phyloP scores from a whole-genome alignment of 208 protist genomes.

The Wallacemonas collosoma region DNA sequence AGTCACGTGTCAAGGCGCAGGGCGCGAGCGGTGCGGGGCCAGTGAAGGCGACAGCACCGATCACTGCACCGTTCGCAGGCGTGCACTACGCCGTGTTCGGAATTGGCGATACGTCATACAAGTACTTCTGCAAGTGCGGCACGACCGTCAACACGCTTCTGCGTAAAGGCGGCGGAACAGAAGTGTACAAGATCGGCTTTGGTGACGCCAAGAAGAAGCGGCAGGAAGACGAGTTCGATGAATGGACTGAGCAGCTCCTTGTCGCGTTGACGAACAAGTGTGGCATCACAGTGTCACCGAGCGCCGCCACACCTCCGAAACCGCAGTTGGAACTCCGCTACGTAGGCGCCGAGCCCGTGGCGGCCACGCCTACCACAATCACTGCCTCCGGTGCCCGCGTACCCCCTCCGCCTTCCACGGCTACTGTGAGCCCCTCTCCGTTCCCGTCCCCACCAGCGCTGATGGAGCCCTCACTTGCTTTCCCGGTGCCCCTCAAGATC shows the following conservation, averaged over 20 bases:
- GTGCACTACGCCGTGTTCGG: constrained; percentile 91
- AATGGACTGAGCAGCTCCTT: constrained; percentile 65
- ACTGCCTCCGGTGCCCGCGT: not conserved
- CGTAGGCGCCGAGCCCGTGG: not conserved
- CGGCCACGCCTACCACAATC: not conserved
- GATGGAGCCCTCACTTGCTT: constrained; percentile 56
- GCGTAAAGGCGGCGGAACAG: constrained; percentile 54
- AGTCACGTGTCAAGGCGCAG: too few species aligned
- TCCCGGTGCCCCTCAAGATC: constrained; percentile 48
- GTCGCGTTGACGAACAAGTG: constrained; percentile 37
- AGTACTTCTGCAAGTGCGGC: constrained; percentile 89
- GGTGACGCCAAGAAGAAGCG: constrained; percentile 53
- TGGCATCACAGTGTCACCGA: constrained; percentile 28
- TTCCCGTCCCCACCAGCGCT: constrained; percentile 52
- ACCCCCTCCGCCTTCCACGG: constrained; percentile 22
- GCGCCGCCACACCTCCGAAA: constrained; percentile 34
- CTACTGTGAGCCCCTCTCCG: constrained; percentile 25
- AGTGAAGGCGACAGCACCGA: not conserved
- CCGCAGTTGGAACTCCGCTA: constrained; percentile 46
- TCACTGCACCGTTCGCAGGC: constrained; percentile 38
- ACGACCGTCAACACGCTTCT: constrained; percentile 49
- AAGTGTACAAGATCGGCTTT: constrained; percentile 58
- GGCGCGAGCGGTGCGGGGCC: not conserved
- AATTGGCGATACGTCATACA: constrained; percentile 96
- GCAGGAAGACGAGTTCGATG: constrained; percentile 75